Percentiles rank a stretch among this genome's conserved stretches.
These are phyloP conservation scores for Thyridium curvatum DNA, from an alignment of 2,329 filamentous ascomycete species.

Conservation along the genomic window DNA sequence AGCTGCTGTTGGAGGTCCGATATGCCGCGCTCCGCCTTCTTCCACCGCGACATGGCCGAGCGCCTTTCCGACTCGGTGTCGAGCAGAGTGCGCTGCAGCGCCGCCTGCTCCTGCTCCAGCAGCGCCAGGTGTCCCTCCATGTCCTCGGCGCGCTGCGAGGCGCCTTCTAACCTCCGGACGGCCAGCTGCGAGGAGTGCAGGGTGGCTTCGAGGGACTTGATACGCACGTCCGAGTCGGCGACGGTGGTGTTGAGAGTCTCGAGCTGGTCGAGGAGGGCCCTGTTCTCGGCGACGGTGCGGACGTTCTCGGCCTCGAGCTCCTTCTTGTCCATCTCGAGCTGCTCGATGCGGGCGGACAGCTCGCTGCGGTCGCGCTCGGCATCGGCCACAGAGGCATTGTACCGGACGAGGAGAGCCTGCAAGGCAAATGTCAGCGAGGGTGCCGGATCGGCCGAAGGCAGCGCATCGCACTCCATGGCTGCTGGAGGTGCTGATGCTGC, in stretches of 20 bases:
- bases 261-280: conserved; percentile 72
- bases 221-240: conserved; percentile 70
- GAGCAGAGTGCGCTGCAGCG: conserved; percentile 61
- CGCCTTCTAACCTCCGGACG: conserved; percentile 65
- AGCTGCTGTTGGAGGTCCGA: conserved; percentile 78
- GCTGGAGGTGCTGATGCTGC: not conserved
- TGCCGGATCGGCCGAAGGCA: conserved; percentile 6
- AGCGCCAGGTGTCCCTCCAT: conserved; percentile 74
- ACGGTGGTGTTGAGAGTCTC: conserved; percentile 78
- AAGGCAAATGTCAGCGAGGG: conserved; percentile 64
- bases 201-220: conserved; percentile 69
- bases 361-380: conserved; percentile 77
- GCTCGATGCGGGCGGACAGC: conserved; percentile 66
- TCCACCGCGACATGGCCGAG: conserved; percentile 76
- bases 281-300: conserved; percentile 75
- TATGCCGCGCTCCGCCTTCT: conserved; percentile 74
- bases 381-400: conserved; percentile 92
- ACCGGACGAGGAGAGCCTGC: conserved; percentile 83
- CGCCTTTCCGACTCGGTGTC: conserved; percentile 68
- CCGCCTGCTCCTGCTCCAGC: conserved; percentile 75
- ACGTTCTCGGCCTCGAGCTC: conserved; percentile 72
- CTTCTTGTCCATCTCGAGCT: conserved; percentile 68
- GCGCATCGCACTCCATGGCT: not conserved
- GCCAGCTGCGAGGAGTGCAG: conserved; percentile 73
- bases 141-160: conserved; percentile 67